These are phyloP conservation scores for Perkinsus chesapeaki DNA, from an alignment of 169 alveolate species.

Conservation along the genomic window DNA sequence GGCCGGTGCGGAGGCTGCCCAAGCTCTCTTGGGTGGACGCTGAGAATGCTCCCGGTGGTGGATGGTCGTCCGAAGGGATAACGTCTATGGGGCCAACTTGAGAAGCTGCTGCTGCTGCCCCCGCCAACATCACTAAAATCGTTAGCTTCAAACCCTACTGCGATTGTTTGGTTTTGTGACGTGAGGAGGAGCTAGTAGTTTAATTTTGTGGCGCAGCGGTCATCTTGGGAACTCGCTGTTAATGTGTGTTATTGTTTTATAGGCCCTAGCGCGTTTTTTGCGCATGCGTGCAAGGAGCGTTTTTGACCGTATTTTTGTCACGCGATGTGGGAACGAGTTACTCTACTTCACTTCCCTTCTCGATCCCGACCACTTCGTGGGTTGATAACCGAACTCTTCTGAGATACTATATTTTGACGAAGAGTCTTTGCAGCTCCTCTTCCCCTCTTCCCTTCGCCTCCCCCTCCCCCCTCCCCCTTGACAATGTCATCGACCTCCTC, in stretches of 20 bases:
- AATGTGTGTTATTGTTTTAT: no score
- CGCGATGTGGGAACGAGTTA: background rate
- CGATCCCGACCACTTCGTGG: no score
- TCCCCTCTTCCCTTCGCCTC: background rate
- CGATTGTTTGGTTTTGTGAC: background rate
- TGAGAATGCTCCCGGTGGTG: background rate
- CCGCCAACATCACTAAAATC: background rate
- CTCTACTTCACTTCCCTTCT: no score
- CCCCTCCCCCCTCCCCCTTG: background rate
- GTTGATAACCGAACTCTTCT: no score
- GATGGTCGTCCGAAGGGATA: background rate
- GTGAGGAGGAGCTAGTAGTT: background rate
- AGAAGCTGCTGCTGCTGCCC: background rate
- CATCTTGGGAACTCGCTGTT: no score
- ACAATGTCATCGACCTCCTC: background rate
- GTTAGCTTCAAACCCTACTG: background rate
- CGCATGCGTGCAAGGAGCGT: background rate
- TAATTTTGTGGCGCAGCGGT: constrained; percentile 1
- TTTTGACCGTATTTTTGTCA: background rate
- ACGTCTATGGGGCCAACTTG: background rate
- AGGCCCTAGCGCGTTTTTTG: no score
- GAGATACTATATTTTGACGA: no score
- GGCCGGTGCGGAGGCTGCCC: background rate
- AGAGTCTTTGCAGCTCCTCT: background rate
- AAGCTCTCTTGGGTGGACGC: background rate